Evolutionary conservation across 2,329 filamentous ascomycete species (phyloP).

Genomic region (Chrysoporthe puriensis): DNA sequence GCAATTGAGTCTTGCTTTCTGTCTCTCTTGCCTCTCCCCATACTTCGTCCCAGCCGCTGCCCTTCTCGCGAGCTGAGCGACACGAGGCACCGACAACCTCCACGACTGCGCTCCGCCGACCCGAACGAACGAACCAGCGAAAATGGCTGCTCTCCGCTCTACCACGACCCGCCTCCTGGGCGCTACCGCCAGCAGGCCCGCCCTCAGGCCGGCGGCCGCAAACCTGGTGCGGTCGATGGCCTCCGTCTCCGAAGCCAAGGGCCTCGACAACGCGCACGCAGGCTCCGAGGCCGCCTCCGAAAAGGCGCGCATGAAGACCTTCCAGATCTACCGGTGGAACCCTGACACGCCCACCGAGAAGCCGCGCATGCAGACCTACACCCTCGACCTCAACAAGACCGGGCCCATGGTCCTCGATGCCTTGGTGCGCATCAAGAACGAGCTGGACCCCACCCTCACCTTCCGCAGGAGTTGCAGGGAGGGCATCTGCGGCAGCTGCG

Average conservation of each 20-base stretch:
- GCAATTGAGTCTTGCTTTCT: not conserved
- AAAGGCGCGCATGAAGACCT: slow-evolving; percentile 81
- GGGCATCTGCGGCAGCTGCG: slow-evolving; percentile 97
- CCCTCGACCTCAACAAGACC: slow-evolving; percentile 96
- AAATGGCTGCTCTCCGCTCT: slow-evolving; percentile 66
- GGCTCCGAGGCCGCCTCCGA: slow-evolving; percentile 53
- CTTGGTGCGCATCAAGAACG: slow-evolving; percentile 98
- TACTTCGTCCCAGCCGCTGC: not conserved
- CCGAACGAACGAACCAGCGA: slow-evolving; percentile 26
- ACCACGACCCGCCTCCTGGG: slow-evolving; percentile 56
- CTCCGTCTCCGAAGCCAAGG: slow-evolving; percentile 55
- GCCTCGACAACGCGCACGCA: slow-evolving; percentile 26
- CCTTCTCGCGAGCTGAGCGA: slow-evolving; percentile 4
- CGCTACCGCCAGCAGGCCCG: slow-evolving; percentile 48
- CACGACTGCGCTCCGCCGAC: not conserved
- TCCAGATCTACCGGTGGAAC: slow-evolving; percentile 99
- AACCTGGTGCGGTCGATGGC: slow-evolving; percentile 58
- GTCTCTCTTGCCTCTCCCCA: not conserved
- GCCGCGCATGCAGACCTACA: slow-evolving; percentile 94
- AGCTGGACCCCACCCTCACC: slow-evolving; percentile 93
- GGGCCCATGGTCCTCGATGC: slow-evolving; percentile 98
- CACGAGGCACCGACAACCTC: slow-evolving; percentile 5
- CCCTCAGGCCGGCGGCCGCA: slow-evolving; percentile 41
- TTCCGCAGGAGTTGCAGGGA: slow-evolving; percentile 96
- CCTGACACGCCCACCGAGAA: slow-evolving; percentile 90